phyloP scores from a whole-genome alignment of 75 land plant genomes.

The Pinus taeda region DNA sequence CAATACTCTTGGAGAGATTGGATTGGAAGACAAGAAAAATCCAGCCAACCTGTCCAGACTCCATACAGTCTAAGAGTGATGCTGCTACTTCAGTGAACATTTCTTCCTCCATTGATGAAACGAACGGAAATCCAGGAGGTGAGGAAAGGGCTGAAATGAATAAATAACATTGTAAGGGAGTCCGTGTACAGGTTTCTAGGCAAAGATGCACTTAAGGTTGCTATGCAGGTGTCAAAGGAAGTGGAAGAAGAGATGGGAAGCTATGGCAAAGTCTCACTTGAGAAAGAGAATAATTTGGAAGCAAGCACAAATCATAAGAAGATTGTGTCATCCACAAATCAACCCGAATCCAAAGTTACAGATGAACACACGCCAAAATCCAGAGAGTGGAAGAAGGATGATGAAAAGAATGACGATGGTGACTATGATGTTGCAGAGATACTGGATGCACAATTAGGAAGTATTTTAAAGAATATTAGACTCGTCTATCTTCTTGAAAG shows the following conservation, averaged over 20 bases:
- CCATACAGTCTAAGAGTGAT: not conserved
- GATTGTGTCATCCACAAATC: conserved; percentile 21
- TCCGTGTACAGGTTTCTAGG: not conserved
- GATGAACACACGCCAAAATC: not conserved
- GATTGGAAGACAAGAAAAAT: conserved; percentile 4
- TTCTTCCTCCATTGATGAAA: not conserved
- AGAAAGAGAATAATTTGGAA: conserved; percentile 23
- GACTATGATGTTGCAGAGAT: not conserved
- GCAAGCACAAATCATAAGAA: conserved; percentile 15
- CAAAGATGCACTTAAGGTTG: conserved; percentile 47
- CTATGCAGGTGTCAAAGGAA: conserved; percentile 36
- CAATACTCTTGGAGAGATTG: not conserved
- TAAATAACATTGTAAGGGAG: not conserved
- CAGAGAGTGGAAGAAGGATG: conserved; percentile 1
- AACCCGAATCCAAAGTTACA: not conserved
- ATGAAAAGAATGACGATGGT: not conserved
- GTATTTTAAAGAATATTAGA: conserved; percentile 79
- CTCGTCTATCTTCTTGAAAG: conserved; percentile 83
- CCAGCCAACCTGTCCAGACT: too few species aligned
- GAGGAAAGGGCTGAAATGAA: conserved; percentile 1
- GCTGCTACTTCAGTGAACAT: not conserved
- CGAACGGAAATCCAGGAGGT: conserved; percentile 1
- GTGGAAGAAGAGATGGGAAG: conserved; percentile 6
- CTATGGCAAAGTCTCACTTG: conserved; percentile 18
- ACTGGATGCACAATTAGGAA: conserved; percentile 54